Evolutionary conservation across 352 stramenopile genomes (phyloP), one percentile per base, ranked within the genome.

Genomic region (Pythium phragmitis): DNA sequence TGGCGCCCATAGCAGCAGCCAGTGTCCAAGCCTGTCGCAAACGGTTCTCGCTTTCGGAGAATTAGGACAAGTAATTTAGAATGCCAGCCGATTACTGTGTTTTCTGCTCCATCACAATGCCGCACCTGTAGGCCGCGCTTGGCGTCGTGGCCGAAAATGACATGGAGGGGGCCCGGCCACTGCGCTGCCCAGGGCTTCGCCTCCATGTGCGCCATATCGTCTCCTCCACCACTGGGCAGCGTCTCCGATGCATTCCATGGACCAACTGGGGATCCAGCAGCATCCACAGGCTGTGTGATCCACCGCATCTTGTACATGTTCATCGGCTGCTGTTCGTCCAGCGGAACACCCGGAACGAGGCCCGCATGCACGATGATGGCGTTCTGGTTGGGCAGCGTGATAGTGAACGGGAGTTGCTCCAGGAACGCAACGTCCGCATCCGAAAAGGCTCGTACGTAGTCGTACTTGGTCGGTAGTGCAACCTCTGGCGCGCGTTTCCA

Each of bases 241-340:
- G 67, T 52, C 36, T 73, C 69, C 47, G 70, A 59, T 50, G 62
- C 74, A 34, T 60, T 60, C 73, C 70, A 80, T 45, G 41, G 16
- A 4, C 23, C 47, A 4, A 1, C 14, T 3, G 19, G 14, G 11
- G 11, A 21, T 46, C 13, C 50, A 1, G 26, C 43, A 4, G 4
- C 21, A 17, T 36, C 36, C 2, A n/a, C 19, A 30, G 28, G 74
- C 41, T 66, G 79, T 2, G 45, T 43, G 53, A 92, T 37, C 37
- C 76, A 89, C 26, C 85, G 82, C 89, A 98, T 98, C 70, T 96
- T 98, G 82, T 97, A 98, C 85, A 98, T 87, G 23, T 96, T 73
- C 4, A 86, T 46, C 17, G 87, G 91, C 52, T 80, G 81, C 70
- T 98, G 94, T n/a, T 89, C 80, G n/a, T 79, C 60, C 13, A 98